phyloP scores from a whole-genome alignment of 2,329 filamentous ascomycete genomes.

The Scleromitrula shiraiana region DNA sequence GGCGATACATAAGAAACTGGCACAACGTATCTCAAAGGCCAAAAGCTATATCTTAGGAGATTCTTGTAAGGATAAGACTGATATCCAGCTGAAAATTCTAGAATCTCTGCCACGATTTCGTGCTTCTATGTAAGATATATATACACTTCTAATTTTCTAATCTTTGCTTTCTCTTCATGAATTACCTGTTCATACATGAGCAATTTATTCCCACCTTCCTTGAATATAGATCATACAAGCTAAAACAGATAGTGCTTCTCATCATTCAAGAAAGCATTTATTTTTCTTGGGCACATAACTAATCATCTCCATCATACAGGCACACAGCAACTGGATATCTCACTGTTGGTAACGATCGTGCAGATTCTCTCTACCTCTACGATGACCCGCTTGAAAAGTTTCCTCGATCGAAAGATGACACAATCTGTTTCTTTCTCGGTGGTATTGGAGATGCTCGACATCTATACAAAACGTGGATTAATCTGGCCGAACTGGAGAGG shows the following conservation, averaged over 20 bases:
- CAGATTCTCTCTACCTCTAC: background rate
- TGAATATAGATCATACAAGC: too few relatives aligned
- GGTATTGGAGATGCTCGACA: constrained; percentile 11
- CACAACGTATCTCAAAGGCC: constrained; percentile 3
- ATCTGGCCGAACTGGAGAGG: constrained; percentile 3
- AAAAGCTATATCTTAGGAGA: background rate
- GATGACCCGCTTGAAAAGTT: background rate
- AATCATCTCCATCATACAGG: background rate
- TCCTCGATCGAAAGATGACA: background rate
- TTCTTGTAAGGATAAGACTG: background rate
- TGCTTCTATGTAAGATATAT: background rate
- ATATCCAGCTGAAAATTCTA: background rate
- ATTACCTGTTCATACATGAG: too few relatives aligned
- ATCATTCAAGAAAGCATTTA: too few relatives aligned
- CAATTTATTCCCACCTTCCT: too few relatives aligned
- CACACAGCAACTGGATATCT: background rate
- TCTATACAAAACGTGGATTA: constrained; percentile 7
- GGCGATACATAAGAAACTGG: background rate
- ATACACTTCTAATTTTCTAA: background rate
- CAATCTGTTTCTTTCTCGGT: constrained; percentile 12
- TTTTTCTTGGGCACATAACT: too few relatives aligned
- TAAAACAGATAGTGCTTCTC: too few relatives aligned
- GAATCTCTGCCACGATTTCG: background rate
- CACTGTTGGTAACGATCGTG: constrained; percentile 3
- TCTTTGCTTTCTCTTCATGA: too few relatives aligned